Percentiles rank a stretch among this genome's conserved stretches.
Evolutionary conservation across 106 monocot species (phyloP).

Genomic region (Chionographis japonica): DNA sequence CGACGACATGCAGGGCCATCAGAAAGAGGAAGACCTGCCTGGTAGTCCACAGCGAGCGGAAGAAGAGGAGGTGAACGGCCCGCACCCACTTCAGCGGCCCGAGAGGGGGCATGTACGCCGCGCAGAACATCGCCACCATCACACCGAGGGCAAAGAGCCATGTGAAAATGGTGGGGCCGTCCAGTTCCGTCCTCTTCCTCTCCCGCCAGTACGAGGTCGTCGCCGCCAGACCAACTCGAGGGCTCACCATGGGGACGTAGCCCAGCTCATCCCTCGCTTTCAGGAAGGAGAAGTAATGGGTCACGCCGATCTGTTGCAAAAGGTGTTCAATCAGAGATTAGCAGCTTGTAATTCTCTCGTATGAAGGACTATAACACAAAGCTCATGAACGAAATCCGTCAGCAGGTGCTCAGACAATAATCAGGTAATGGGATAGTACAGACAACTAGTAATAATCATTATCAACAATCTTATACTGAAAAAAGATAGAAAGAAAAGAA

Average conservation of each 20-base stretch:
- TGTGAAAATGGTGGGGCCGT: slow-evolving; percentile 60
- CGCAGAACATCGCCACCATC: slow-evolving; percentile 52
- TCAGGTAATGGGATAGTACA: too few species aligned
- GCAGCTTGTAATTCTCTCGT: too few species aligned
- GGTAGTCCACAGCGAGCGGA: slow-evolving; percentile 38
- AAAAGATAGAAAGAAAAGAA: too few species aligned
- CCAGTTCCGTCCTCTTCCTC: slow-evolving; percentile 64
- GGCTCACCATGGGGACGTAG: slow-evolving; percentile 74
- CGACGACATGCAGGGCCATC: slow-evolving; percentile 45
- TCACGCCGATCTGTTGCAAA: slow-evolving; percentile 76
- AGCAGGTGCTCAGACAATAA: too few species aligned
- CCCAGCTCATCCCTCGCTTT: slow-evolving; percentile 91
- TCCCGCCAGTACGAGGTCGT: slow-evolving; percentile 86
- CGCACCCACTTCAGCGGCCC: slow-evolving; percentile 44
- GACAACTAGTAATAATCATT: too few species aligned
- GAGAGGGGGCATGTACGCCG: slow-evolving; percentile 60
- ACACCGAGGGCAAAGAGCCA: slow-evolving; percentile 47
- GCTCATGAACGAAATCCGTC: too few species aligned
- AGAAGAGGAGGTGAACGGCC: slow-evolving; percentile 37
- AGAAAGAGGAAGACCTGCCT: slow-evolving; percentile 45
- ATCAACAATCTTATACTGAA: too few species aligned
- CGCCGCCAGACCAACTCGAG: slow-evolving; percentile 57
- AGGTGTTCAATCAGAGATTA: background rate
- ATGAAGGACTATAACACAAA: too few species aligned
- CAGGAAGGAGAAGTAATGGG: slow-evolving; percentile 85